Conservation (phyloP, 345 rosid genomes). For the Gossypium ekmanianum region DNA sequence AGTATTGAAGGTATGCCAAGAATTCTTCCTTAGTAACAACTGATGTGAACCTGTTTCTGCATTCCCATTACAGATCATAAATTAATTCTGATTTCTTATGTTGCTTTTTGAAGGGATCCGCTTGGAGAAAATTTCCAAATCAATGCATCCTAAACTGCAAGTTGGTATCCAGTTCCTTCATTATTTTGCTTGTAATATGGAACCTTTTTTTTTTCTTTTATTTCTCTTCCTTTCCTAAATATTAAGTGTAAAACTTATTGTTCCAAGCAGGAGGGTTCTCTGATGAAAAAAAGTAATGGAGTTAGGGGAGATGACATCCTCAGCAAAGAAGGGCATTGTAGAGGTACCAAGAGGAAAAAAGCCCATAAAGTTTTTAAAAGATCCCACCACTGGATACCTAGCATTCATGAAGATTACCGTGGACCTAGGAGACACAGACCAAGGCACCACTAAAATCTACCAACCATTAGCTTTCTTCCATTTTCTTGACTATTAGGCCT, state of each 20-base stretch:
- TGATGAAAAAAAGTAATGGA: constrained; percentile 14
- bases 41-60: background rate
- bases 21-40: background rate
- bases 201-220: background rate
- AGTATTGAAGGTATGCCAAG: constrained; percentile 3
- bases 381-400: constrained; percentile 35
- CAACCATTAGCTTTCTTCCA: background rate
- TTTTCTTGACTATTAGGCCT: background rate
- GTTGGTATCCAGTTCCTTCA: background rate
- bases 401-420: constrained; percentile 62
- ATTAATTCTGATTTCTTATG: background rate
- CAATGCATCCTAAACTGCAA: constrained; percentile 2
- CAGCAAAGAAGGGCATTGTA: constrained; percentile 21
- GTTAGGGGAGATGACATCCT: background rate
- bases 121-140: constrained; percentile 2
- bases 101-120: constrained; percentile 10
- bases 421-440: constrained; percentile 59
- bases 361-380: constrained; percentile 1
- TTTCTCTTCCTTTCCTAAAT: too few relatives aligned
- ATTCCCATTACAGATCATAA: background rate
- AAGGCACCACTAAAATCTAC: constrained; percentile 35
- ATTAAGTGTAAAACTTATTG: background rate
- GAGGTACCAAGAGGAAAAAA: constrained; percentile 31
- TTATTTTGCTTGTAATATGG: background rate
- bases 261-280: background rate